Conservation (phyloP, 495 filamentous ascomycete species). For the Ascodesmis nigricans region DNA sequence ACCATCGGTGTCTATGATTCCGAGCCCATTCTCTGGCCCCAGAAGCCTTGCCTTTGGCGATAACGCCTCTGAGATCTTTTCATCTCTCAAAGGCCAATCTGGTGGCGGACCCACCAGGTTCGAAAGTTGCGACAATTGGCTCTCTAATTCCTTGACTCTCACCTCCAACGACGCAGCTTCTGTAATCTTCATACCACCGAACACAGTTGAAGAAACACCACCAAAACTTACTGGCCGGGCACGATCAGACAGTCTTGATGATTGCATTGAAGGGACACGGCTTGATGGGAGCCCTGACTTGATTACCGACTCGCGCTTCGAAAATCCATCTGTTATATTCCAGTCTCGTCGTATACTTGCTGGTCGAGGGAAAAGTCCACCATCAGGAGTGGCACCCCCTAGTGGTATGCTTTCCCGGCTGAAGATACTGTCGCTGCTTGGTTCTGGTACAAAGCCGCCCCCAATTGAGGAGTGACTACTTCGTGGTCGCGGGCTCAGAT, state of each 20-base stretch:
- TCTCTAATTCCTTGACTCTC: conserved; percentile 16
- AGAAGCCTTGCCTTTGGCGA: no score
- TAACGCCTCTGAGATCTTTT: no score
- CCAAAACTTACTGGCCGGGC: conserved; percentile 15
- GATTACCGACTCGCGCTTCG: neutral
- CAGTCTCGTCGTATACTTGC: conserved; percentile 18
- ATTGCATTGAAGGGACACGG: neutral
- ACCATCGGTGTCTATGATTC: no score
- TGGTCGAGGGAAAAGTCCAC: conserved; percentile 20
- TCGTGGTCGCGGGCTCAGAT: conserved; percentile 12
- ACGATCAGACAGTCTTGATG: conserved; percentile 4
- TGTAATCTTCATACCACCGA: conserved; percentile 21
- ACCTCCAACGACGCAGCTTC: conserved; percentile 19
- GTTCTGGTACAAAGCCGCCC: conserved; percentile 6
- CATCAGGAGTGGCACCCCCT: conserved; percentile 3
- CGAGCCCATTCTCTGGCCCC: no score
- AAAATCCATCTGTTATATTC: conserved; percentile 17
- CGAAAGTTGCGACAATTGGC: conserved; percentile 10
- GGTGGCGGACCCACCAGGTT: no score
- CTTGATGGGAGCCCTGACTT: neutral
- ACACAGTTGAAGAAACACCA: conserved; percentile 10
- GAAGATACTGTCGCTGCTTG: conserved; percentile 6
- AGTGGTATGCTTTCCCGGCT: conserved; percentile 9
- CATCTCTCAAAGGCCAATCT: no score
- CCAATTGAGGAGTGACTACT: conserved; percentile 17